Conservation (phyloP, 116 monocot genomes). For the Thalassia testudinum region DNA sequence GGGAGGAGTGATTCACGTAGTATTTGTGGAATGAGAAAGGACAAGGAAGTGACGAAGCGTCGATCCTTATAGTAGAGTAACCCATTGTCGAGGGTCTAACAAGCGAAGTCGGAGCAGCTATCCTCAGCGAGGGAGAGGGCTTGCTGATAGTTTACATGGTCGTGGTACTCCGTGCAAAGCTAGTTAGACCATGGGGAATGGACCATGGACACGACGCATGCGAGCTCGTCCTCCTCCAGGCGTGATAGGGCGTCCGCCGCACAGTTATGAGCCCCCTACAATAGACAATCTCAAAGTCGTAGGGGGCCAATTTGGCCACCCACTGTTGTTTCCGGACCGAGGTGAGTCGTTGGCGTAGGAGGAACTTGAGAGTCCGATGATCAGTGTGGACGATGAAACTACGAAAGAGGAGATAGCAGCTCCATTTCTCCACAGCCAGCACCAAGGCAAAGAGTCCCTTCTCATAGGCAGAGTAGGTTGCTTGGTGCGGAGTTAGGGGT, state of each 20-base stretch:
- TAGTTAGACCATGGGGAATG: too few species aligned
- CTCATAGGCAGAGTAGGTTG: neutral
- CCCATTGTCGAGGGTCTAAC: too few species aligned
- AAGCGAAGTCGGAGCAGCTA: too few species aligned
- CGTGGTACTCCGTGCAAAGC: too few species aligned
- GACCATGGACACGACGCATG: too few species aligned
- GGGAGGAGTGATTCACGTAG: too few species aligned
- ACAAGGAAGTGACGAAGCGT: too few species aligned
- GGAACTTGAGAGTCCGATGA: neutral
- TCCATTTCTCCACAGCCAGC: neutral
- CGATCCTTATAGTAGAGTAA: too few species aligned
- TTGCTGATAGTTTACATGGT: too few species aligned
- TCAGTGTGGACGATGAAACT: neutral
- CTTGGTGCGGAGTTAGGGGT: neutral
- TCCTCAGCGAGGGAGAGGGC: too few species aligned
- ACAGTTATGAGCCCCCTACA: neutral
- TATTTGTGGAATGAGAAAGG: too few species aligned
- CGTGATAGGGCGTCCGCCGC: neutral
- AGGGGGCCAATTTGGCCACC: neutral
- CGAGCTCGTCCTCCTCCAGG: neutral
- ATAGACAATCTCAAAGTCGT: neutral
- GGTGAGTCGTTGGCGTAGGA: neutral
- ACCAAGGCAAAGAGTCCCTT: neutral
- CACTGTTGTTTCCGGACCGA: neutral
- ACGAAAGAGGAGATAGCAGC: neutral